phyloP scores from a whole-genome alignment of 371 early-diverging fungal genomes.

The Mortierella sp. region DNA sequence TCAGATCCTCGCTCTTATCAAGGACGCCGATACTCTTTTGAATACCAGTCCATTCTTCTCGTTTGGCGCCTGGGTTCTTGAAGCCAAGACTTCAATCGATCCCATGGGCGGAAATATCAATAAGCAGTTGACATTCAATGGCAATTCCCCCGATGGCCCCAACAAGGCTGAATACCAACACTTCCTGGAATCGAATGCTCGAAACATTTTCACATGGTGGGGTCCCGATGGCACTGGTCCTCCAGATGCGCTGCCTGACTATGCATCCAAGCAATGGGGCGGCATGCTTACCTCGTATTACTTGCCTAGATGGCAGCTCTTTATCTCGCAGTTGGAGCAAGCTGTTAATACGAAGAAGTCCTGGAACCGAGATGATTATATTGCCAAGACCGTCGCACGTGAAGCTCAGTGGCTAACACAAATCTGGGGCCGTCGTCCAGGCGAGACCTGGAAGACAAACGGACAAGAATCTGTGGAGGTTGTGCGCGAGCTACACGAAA shows the following conservation, averaged over 20 bases:
- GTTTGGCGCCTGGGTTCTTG: conserved; percentile 28
- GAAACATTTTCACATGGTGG: conserved; percentile 51
- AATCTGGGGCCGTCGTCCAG: conserved; percentile 29
- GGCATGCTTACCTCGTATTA: conserved; percentile 46
- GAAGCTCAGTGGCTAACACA: conserved; percentile 40
- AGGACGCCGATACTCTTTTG: conserved; percentile 31
- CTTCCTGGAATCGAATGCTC: conserved; percentile 53
- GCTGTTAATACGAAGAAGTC: conserved; percentile 15
- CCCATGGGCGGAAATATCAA: conserved; percentile 6
- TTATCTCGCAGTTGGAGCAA: conserved; percentile 38
- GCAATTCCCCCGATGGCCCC: neutral
- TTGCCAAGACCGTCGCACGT: conserved; percentile 11
- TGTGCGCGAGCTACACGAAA: conserved; percentile 33
- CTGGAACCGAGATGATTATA: conserved; percentile 8
- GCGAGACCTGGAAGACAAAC: conserved; percentile 37
- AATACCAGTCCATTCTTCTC: conserved; percentile 29
- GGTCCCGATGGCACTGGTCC: conserved; percentile 37
- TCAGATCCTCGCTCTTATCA: conserved; percentile 23
- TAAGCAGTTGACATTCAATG: conserved; percentile 9
- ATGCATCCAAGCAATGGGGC: conserved; percentile 56
- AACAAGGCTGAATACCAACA: conserved; percentile 35
- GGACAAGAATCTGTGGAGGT: conserved; percentile 43
- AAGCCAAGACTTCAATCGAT: conserved; percentile 25
- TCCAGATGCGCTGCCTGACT: conserved; percentile 21
- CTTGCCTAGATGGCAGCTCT: conserved; percentile 46